These are phyloP conservation scores for Myochromella boudieri DNA, from an alignment of 768 basidiomycete species.

Conservation along the genomic window DNA sequence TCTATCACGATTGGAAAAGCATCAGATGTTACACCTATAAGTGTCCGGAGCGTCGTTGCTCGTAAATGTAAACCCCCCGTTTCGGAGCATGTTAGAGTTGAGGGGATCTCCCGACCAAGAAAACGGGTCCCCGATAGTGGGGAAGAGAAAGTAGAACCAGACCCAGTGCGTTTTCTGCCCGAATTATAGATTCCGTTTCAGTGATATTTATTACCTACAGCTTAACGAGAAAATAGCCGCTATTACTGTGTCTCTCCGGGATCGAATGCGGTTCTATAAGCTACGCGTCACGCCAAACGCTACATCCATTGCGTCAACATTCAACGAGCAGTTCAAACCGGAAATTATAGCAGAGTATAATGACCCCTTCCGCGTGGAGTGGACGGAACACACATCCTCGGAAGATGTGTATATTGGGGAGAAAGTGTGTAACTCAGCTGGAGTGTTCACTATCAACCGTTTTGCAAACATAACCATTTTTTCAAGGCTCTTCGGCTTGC, in stretches of 20 bases:
- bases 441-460: neutral
- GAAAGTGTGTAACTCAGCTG: slow-evolving; percentile 40
- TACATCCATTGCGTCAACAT: slow-evolving; percentile 67
- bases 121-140: slow-evolving; percentile 23
- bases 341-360: slow-evolving; percentile 85
- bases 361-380: slow-evolving; percentile 81
- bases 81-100: slow-evolving; percentile 41
- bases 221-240: slow-evolving; percentile 77
- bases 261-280: slow-evolving; percentile 86
- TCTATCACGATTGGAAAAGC: slow-evolving; percentile 73
- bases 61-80: slow-evolving; percentile 53
- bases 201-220: too few relatives aligned
- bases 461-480: slow-evolving; percentile 4
- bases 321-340: slow-evolving; percentile 82
- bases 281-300: slow-evolving; percentile 72
- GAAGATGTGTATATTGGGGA: slow-evolving; percentile 70
- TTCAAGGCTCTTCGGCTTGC: slow-evolving; percentile 66
- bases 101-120: slow-evolving; percentile 57
- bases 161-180: slow-evolving; percentile 54
- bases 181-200: too few relatives aligned
- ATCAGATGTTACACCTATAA: slow-evolving; percentile 70
- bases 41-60: slow-evolving; percentile 72
- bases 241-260: slow-evolving; percentile 70
- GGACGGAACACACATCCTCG: slow-evolving; percentile 59
- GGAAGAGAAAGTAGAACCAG: slow-evolving; percentile 30